Conservation (phyloP, 139 green algal genomes). For the Eudorina sp. region DNA sequence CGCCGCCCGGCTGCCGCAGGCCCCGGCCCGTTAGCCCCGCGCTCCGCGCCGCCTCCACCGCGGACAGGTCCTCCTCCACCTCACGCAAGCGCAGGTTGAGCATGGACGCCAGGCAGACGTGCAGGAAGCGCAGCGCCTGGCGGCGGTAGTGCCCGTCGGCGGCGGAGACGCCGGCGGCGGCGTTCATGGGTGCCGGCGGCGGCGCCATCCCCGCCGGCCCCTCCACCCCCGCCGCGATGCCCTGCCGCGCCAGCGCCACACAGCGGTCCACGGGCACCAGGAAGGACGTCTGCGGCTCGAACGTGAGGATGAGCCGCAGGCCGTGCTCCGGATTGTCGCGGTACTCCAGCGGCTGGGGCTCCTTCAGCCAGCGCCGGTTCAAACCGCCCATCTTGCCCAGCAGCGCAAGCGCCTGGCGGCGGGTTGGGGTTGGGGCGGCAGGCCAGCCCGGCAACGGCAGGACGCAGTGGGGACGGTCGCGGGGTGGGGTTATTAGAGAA, state of each 20-base stretch:
- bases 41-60: constrained; percentile 17
- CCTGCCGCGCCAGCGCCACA: constrained; percentile 57
- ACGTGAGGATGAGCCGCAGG: constrained; percentile 95
- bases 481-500: too few relatives aligned
- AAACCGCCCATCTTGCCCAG: constrained; percentile 97
- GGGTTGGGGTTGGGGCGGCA: too few relatives aligned
- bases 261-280: constrained; percentile 94
- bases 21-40: neutral
- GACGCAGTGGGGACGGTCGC: too few relatives aligned
- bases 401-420: constrained; percentile 67
- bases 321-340: constrained; percentile 96
- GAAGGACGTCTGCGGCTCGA: constrained; percentile 90
- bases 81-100: constrained; percentile 81
- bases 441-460: too few relatives aligned
- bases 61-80: constrained; percentile 31
- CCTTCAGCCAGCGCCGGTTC: constrained; percentile 88
- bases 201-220: neutral
- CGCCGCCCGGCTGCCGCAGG: neutral
- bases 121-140: constrained; percentile 87
- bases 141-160: constrained; percentile 63
- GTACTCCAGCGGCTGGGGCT: constrained; percentile 82
- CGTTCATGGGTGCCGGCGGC: neutral
- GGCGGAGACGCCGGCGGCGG: neutral
- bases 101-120: constrained; percentile 83
- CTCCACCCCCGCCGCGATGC: constrained; percentile 19